Evolutionary conservation across 495 filamentous ascomycete genomes (phyloP).

Genomic region (Podospora tetraspora): DNA sequence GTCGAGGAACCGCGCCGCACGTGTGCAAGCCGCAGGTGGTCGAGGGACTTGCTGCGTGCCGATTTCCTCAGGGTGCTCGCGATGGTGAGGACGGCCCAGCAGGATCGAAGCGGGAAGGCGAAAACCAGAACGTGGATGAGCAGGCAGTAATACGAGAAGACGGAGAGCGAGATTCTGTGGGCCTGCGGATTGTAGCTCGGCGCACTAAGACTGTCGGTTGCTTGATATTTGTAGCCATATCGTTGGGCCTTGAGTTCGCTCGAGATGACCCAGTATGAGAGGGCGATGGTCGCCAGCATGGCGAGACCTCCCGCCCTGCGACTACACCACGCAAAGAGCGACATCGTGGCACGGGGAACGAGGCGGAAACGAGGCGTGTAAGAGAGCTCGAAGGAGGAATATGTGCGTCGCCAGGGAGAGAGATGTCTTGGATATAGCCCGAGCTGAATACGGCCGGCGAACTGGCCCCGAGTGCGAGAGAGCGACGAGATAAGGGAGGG

Average conservation of each 20-base stretch:
- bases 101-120: constrained; percentile 49
- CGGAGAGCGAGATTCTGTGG: constrained; percentile 34
- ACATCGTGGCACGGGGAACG: constrained; percentile 32
- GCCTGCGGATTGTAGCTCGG: constrained; percentile 32
- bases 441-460: constrained; percentile 12
- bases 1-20: constrained; percentile 46
- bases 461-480: constrained; percentile 12
- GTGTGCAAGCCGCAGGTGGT: constrained; percentile 40
- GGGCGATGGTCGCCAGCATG: constrained; percentile 39
- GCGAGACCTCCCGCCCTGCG: constrained; percentile 45
- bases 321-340: constrained; percentile 45
- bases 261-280: constrained; percentile 45
- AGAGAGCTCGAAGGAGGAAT: background rate
- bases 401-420: constrained; percentile 10
- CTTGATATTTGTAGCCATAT: constrained; percentile 43
- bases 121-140: constrained; percentile 50
- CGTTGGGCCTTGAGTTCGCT: constrained; percentile 37
- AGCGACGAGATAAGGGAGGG: constrained; percentile 5
- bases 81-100: constrained; percentile 48
- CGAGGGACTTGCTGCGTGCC: constrained; percentile 35
- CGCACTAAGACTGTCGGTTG: constrained; percentile 40
- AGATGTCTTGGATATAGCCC: constrained; percentile 4
- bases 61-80: constrained; percentile 37
- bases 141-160: constrained; percentile 50
- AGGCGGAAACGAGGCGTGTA: background rate